Evolutionary conservation across 805 yeast genomes (phyloP).

Genomic region (Saturnispora sanitii): DNA sequence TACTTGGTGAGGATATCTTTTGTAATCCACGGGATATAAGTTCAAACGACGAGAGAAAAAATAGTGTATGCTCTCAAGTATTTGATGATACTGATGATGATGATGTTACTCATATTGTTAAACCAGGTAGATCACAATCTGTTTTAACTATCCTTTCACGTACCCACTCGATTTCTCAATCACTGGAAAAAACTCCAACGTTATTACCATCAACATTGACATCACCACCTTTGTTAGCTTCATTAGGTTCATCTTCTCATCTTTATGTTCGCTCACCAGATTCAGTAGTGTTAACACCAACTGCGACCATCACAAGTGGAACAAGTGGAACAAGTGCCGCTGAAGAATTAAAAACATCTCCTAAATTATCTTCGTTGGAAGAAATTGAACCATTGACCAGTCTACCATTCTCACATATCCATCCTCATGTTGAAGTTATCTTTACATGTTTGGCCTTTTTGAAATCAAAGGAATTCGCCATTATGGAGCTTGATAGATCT

Average conservation of each 20-base stretch:
- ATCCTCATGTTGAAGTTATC: constrained; percentile 66
- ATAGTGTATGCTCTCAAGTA: background rate
- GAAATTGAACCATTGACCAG: constrained; percentile 21
- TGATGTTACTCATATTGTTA: background rate
- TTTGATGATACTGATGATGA: constrained; percentile 7
- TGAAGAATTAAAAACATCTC: background rate
- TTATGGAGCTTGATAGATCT: constrained; percentile 81
- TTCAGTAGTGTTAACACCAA: constrained; percentile 4
- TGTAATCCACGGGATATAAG: constrained; percentile 39
- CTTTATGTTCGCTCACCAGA: constrained; percentile 3
- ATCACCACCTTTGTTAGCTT: constrained; percentile 11
- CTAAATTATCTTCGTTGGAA: constrained; percentile 6
- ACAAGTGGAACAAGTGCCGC: background rate
- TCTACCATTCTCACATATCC: constrained; percentile 50
- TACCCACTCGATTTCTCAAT: constrained; percentile 15
- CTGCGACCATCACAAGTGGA: constrained; percentile 1
- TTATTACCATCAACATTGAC: constrained; percentile 15
- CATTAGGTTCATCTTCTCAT: constrained; percentile 1
- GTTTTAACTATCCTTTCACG: constrained; percentile 22
- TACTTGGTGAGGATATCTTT: constrained; percentile 51
- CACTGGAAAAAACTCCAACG: constrained; percentile 23
- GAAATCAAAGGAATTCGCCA: constrained; percentile 66
- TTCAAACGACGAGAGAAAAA: constrained; percentile 3
- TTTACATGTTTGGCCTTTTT: constrained; percentile 71
- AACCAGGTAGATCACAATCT: constrained; percentile 23